Percentiles rank a stretch among this genome's conserved stretches.
Conservation (phyloP, 129 eudicot species). For the Ambrosia trifida region DNA sequence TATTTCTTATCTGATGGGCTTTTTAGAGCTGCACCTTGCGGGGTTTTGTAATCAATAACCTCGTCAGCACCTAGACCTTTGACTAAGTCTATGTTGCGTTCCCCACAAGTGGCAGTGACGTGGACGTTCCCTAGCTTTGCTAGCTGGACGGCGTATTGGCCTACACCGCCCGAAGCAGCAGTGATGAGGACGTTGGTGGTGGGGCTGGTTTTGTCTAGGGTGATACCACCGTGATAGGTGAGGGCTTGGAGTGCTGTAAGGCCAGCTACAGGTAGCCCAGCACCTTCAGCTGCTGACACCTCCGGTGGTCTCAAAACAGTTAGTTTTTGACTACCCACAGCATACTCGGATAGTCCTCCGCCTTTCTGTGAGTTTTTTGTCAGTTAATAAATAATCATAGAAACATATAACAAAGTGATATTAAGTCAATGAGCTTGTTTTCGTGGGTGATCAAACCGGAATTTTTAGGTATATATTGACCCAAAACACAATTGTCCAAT, state of each 20-base stretch:
- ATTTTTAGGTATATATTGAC: constrained; percentile 3
- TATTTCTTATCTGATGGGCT: constrained; percentile 81
- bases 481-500: background rate
- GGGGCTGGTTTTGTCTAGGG: constrained; percentile 69
- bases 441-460: constrained; percentile 10
- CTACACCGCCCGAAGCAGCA: constrained; percentile 93
- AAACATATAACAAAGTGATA: background rate
- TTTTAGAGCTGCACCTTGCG: constrained; percentile 68
- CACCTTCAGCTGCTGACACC: constrained; percentile 77
- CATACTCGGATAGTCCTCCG: constrained; percentile 78
- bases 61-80: constrained; percentile 86
- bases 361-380: constrained; percentile 33
- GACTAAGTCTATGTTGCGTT: constrained; percentile 69
- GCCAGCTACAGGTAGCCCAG: constrained; percentile 69
- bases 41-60: constrained; percentile 80
- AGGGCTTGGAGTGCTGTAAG: constrained; percentile 83
- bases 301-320: constrained; percentile 74
- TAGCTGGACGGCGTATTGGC: constrained; percentile 77
- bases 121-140: constrained; percentile 77
- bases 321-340: constrained; percentile 57
- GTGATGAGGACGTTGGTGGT: constrained; percentile 69
- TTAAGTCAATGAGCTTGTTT: constrained; percentile 9
- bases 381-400: constrained; percentile 1
- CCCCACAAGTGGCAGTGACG: constrained; percentile 92
- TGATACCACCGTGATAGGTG: constrained; percentile 52